Evolutionary conservation across 208 protist genomes (phyloP), one percentile per base, ranked within the genome.

Genomic region (Wallacemonas collosoma): DNA sequence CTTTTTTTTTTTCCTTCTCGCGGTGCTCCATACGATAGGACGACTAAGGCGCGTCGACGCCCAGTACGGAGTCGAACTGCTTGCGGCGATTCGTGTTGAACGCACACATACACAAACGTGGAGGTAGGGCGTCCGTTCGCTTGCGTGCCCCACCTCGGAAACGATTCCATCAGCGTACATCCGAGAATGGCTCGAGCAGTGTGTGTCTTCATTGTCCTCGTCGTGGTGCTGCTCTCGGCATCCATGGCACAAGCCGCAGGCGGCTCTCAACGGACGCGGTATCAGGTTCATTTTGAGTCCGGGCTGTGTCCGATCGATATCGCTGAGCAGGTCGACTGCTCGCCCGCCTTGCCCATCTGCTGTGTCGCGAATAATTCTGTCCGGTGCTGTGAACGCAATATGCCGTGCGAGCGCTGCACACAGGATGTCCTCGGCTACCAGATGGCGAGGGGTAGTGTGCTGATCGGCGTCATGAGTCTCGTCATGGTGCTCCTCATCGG

Each of bases 401-500:
- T 73, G n/a, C 35, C 44, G 53, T 81, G 73, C 61, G 76, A 76
- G 9, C 64, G 64, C 57, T 80, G 76, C 76, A 79, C 69, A 0
- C 43, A 38, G 4, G 72, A 76, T 2, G 62, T 64, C 7, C 11
- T 64, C 41, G 80, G 71, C 35, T 85, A 79, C 68, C 63, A 81
- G 41, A 77, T 85, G 72, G 68, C 80, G 11, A 36, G 68, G n/a
- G 76, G 69, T 43, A 79, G 68, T 36, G 72, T 79, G 47, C 58
- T 73, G 15, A n/a, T 86, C 26, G 71, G 71, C 57, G 69, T 80
- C 50, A 75, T 81, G 63, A 77, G 78, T 51, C 55, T 84, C 38
- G 68, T 68, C 36, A 54, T 87, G 12, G 39, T 87, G 12, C 71
- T 87, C 39, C 64, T 87, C 15, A 68, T 87, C 11, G 82, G 82